Evolutionary conservation across 352 stramenopile species (phyloP), one percentile per base, ranked within the genome.

Genomic region (Peronospora belbahrii): DNA sequence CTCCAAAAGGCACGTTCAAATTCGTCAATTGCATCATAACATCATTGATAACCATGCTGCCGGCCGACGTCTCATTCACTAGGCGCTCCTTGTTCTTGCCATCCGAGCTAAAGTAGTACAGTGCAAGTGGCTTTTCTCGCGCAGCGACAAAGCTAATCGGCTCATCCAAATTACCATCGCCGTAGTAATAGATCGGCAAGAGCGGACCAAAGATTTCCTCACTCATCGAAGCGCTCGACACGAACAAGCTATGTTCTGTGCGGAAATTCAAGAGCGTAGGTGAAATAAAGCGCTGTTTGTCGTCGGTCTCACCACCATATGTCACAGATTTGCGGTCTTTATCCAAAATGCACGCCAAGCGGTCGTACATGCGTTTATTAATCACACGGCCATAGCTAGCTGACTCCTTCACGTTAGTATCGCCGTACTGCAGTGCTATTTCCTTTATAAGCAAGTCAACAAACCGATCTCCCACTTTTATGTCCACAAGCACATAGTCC

Each of bases 131-230:
- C 42, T 92, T 95, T 3, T 83, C 60, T 20, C 55, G 56, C 15
- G 28, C n/a, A 17, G 40, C 63, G 27, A 83, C 52, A 22, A 71
- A 70, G 40, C 44, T 48, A 18, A 81, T 65, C 4, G 70, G 38
- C 13, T 55, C 41, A 7, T 67, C 39, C 23, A 81, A 31, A 14
- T 71, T 34, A 19, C 49, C 62, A 17, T 55, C 31, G 6, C 43
- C 27, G 43, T 85, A 88, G 59, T 88, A 91, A 25, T 94, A 68
- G 34, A 98, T 88, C 1, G 94, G 88, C 34, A 99, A 54, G 30
- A 98, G 48, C 2, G 95, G 95, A 3, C 95, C 94, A 67, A 99
- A 98, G 15, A 98, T 90, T 64, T 98, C 94, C 36, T 98, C 88
- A 13, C 67, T 43, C 79, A 97, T 95, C 2, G 63, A 65, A 13